These are phyloP conservation scores for Saccharum hybrid DNA, from an alignment of 202 grass and related monocot genomes.

Conservation along the genomic window DNA sequence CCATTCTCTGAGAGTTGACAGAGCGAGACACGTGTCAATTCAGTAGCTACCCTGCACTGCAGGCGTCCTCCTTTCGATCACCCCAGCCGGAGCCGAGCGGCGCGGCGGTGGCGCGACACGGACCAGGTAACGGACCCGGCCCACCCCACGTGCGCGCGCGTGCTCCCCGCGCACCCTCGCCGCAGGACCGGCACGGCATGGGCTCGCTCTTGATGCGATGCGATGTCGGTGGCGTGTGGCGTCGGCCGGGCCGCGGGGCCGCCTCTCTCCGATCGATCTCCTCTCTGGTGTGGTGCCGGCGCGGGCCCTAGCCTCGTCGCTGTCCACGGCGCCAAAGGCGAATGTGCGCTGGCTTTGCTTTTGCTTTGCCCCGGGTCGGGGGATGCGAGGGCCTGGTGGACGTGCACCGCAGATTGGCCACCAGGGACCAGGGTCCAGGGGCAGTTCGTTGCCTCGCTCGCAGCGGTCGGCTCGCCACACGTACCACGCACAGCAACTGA, in stretches of 20 bases:
- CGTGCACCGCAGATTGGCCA: neutral
- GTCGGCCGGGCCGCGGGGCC: neutral
- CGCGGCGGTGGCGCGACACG: neutral
- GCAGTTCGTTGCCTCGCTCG: neutral
- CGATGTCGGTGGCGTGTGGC: neutral
- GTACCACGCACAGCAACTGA: neutral
- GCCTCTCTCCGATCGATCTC: neutral
- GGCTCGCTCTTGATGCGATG: no score
- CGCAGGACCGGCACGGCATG: neutral
- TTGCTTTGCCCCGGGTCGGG: no score
- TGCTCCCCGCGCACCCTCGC: neutral
- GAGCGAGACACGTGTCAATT: neutral
- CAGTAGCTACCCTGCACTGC: neutral
- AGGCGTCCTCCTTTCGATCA: no score
- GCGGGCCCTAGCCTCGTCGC: no score
- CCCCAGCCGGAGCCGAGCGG: no score
- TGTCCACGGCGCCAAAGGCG: no score
- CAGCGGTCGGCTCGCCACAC: neutral
- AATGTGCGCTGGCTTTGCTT: neutral
- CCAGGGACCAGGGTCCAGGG: no score
- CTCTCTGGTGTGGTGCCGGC: neutral
- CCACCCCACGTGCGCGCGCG: constrained; percentile 26
- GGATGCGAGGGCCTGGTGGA: no score
- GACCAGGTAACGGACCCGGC: constrained; percentile 21
- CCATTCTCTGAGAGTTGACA: no score